Percentiles rank a stretch among this genome's conserved stretches.
Conservation (phyloP, 768 basidiomycete genomes). For the Tylopilus felleus region DNA sequence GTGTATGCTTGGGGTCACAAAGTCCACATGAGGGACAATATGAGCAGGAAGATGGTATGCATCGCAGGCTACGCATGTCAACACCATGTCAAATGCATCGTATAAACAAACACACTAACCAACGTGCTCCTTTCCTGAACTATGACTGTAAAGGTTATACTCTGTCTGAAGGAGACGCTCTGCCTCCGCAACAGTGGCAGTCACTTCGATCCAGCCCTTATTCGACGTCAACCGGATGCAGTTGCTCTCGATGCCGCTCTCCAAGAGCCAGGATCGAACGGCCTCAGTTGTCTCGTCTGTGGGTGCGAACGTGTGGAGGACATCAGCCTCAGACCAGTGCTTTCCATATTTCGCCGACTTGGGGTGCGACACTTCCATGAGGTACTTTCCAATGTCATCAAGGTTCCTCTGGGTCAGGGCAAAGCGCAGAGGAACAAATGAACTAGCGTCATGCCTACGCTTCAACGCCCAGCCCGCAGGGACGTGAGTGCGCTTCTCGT, state of each 20-base stretch:
- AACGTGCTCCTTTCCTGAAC: slow-evolving; percentile 25
- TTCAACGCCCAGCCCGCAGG: slow-evolving; percentile 36
- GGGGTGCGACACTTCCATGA: slow-evolving; percentile 35
- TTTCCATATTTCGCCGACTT: slow-evolving; percentile 30
- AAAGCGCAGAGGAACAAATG: slow-evolving; percentile 19
- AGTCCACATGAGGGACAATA: slow-evolving; percentile 31
- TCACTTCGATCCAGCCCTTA: slow-evolving; percentile 28
- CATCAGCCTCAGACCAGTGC: slow-evolving; percentile 30
- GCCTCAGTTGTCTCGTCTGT: slow-evolving; percentile 22
- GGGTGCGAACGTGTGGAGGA: slow-evolving; percentile 30
- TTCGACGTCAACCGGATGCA: slow-evolving; percentile 20
- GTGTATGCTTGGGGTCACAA: slow-evolving; percentile 33
- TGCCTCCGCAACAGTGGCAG: slow-evolving; percentile 21
- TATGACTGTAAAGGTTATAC: slow-evolving; percentile 33
- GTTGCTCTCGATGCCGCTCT: slow-evolving; percentile 22
- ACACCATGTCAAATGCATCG: not conserved
- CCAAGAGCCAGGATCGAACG: slow-evolving; percentile 29
- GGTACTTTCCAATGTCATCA: slow-evolving; percentile 20
- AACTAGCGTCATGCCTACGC: slow-evolving; percentile 22
- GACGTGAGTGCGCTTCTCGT: not conserved
- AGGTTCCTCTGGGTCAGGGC: slow-evolving; percentile 24
- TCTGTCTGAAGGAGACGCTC: slow-evolving; percentile 33
- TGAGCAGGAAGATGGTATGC: slow-evolving; percentile 33
- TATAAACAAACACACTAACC: slow-evolving; percentile 7
- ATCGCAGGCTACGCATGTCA: slow-evolving; percentile 28